Evolutionary conservation across 148 eudicot species (phyloP).

Genomic region (Arbutus unedo): DNA sequence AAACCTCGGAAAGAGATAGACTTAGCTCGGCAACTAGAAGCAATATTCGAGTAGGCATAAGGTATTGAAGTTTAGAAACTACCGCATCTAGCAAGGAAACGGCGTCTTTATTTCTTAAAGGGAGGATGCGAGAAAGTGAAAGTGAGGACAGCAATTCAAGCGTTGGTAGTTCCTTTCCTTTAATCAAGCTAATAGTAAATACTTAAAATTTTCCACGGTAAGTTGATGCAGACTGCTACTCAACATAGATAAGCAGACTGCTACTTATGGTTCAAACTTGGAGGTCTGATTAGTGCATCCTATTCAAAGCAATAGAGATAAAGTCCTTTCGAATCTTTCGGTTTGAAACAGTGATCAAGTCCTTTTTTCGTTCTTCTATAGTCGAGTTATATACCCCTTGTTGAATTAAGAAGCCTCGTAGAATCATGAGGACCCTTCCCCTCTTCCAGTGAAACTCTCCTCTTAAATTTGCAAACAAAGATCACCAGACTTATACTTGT

Average conservation of each 20-base stretch:
- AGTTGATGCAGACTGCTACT: not conserved
- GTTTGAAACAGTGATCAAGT: not conserved
- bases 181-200: too few relatives aligned
- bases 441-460: not conserved
- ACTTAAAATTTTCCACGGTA: not conserved
- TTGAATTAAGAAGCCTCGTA: not conserved
- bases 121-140: too few relatives aligned
- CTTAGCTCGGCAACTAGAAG: too few relatives aligned
- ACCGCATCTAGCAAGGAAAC: too few relatives aligned
- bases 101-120: too few relatives aligned
- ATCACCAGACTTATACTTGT: not conserved
- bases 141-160: too few relatives aligned
- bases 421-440: not conserved
- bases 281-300: not conserved
- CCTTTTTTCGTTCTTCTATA: not conserved
- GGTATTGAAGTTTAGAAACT: too few relatives aligned
- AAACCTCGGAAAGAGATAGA: too few relatives aligned
- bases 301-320: not conserved
- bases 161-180: too few relatives aligned
- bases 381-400: not conserved
- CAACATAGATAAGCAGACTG: not conserved
- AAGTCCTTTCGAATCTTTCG: not conserved
- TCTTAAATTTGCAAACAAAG: not conserved
- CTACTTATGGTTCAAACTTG: not conserved
- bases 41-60: too few relatives aligned